Evolutionary conservation across 2,329 filamentous ascomycete genomes (phyloP), one percentile per base, ranked within the genome.

Genomic region (Orbilia blumenaviensis): DNA sequence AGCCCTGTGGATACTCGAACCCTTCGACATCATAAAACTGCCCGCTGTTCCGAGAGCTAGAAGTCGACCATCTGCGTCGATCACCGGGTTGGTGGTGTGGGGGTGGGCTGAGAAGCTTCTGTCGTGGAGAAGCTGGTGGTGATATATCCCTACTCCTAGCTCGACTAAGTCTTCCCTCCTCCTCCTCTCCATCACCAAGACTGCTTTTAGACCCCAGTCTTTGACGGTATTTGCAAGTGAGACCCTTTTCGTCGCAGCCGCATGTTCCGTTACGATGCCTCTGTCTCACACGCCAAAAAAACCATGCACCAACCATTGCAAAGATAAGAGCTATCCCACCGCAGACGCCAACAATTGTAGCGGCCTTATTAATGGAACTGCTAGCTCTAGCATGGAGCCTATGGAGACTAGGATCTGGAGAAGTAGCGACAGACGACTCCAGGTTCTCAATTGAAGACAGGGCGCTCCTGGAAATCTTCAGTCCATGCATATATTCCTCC

Each of bases 1-100:
- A 76, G 46, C 69, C 64, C 34, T 66, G 27, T 14, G 72, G 72
- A 25, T 76, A 76, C 23, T 76, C 72, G 32, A 76, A 76, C 10
- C 72, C 72, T 25, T 76, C 72, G 23, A 69, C 72, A 14, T 76
- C 72, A 48, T 42, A 69, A 34, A 76, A 76, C 21, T 50, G 64
- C 8, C 64, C 64, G 38, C 64, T 69, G n/a, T 64, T 52, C 14
- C 72, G 60, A 2, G 63, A 48, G 1, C 58, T 46, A 3, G 72
- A 76, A 10, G 67, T 16, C 2, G 72, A 76, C 64, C 64, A 69
- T 41, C 64, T 41, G 1, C 36, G 29, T 14, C 56, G 29, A 5
- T 63, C 58, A 10, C 38, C 23, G 32, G 38, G 16, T 23, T 36
- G 29, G n/a, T 60, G 58, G 16, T 54, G 50, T n/a, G 10, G 16